These are phyloP conservation scores for Populus tremula DNA, from an alignment of 345 rosid species.

Conservation along the genomic window DNA sequence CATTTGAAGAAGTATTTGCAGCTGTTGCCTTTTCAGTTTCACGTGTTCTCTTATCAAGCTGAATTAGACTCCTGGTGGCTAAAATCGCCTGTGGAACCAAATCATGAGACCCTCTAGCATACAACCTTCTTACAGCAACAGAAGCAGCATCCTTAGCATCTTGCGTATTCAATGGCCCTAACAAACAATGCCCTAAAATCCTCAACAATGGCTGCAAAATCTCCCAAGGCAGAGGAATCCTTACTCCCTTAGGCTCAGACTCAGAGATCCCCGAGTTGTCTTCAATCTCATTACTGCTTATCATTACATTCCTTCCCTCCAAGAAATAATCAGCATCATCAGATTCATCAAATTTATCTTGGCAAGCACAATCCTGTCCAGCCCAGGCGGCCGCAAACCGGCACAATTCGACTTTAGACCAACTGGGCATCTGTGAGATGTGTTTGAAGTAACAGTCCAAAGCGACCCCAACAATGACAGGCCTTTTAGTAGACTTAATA, in stretches of 20 bases:
- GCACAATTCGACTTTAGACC: constrained; percentile 89
- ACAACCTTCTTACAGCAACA: constrained; percentile 66
- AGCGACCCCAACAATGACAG: constrained; percentile 59
- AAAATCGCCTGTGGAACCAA: constrained; percentile 83
- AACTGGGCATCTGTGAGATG: constrained; percentile 78
- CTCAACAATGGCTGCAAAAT: constrained; percentile 71
- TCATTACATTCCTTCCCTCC: constrained; percentile 13
- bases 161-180: constrained; percentile 69
- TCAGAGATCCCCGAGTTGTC: constrained; percentile 40
- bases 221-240: constrained; percentile 96
- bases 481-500: constrained; percentile 78
- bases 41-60: constrained; percentile 71
- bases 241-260: constrained; percentile 35
- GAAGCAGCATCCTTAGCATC: constrained; percentile 84
- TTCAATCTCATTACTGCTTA: constrained; percentile 24
- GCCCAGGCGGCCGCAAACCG: constrained; percentile 66
- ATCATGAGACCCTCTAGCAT: constrained; percentile 93
- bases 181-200: constrained; percentile 79
- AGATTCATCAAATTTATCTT: constrained; percentile 46
- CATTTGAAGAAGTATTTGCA: constrained; percentile 48
- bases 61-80: constrained; percentile 77
- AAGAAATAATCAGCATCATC: constrained; percentile 16
- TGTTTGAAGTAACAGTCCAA: constrained; percentile 76
- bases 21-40: constrained; percentile 43
- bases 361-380: constrained; percentile 75